Base-by-base conservation (phyloP, 176 grass and related monocot species). In the Cymbopogon citratus region DNA sequence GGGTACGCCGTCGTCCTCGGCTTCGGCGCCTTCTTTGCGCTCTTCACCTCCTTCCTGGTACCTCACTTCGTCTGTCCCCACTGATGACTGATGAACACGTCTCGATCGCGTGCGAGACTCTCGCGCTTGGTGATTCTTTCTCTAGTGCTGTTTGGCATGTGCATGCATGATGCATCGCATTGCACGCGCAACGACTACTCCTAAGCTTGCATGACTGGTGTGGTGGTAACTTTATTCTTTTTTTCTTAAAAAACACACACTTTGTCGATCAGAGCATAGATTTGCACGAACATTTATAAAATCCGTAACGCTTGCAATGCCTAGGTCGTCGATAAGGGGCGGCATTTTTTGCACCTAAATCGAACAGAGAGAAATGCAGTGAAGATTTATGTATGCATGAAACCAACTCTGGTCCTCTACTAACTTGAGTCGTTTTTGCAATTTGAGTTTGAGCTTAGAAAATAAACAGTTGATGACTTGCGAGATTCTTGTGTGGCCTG, bases 1-100 rank as follows among this genome's bases (percentile, higher is more conserved):
- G 76, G 76, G 89, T 97, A 97, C 77, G 80, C 86, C 44, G 81
- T 97, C 74, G 80, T 97, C 75, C 66, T 97, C 45, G 94, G 94
- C 24, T 97, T 97, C 62, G 94, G 94, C 26, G 94, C 87, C 35
- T 97, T 44, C 59, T 78, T 78, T 61, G 76, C 76, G 60, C 26
- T 78, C 76, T 78, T 78, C 75, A 78, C 75, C 2, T 78, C 75
- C 24, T 78, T 78, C 75, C 59, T 78, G 76, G 61, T 65, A 78
- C 7, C 33, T 14, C 2, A 27, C 23, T 36, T 39, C 9, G 25
- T 45, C 23, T 1, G 10, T 3, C 69, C 1, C 9, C 56, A 60
- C 56, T 27, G 6, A 72, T 28, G 12, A 24, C 1, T 39, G 38
- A 43, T 40, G 38, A 40, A 40, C 38, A 28, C 14, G 41, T 72